Conservation (phyloP, 257 asterid species). For the Petrea volubilis region DNA sequence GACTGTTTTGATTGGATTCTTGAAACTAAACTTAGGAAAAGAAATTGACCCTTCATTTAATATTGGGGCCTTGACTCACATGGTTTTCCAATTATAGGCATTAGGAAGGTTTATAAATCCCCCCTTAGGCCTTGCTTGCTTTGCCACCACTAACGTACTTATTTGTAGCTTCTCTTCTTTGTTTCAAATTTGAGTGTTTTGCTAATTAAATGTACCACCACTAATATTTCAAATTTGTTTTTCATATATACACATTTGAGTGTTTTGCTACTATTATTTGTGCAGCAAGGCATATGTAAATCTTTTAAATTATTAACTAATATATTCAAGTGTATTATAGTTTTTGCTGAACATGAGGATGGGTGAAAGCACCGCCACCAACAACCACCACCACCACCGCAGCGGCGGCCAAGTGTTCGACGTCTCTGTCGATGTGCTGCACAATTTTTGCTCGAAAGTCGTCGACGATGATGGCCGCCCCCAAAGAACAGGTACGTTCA, state of each 20-base stretch:
- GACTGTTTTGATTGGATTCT: slow-evolving; percentile 25
- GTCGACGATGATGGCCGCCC: slow-evolving; percentile 63
- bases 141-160: not conserved
- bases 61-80: slow-evolving; percentile 15
- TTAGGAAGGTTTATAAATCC: slow-evolving; percentile 24
- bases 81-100: slow-evolving; percentile 22
- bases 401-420: slow-evolving; percentile 40
- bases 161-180: slow-evolving; percentile 7
- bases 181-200: not conserved
- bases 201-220: not conserved
- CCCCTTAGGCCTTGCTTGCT: not conserved
- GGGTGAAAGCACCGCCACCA: slow-evolving; percentile 65
- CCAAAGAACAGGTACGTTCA: slow-evolving; percentile 46
- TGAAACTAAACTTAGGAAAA: slow-evolving; percentile 16
- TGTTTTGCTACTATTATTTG: not conserved
- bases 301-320: not conserved
- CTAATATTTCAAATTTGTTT: not conserved
- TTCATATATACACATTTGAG: not conserved
- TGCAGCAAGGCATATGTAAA: not conserved
- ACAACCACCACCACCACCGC: slow-evolving; percentile 51
- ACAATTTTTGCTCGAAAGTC: slow-evolving; percentile 38
- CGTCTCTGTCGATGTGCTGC: slow-evolving; percentile 42
- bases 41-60: slow-evolving; percentile 4
- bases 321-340: not conserved
- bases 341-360: slow-evolving; percentile 32